Evolutionary conservation across 2,329 filamentous ascomycete species (phyloP), one percentile per base, ranked within the genome.

Genomic region (Sclerotinia trifoliorum): DNA sequence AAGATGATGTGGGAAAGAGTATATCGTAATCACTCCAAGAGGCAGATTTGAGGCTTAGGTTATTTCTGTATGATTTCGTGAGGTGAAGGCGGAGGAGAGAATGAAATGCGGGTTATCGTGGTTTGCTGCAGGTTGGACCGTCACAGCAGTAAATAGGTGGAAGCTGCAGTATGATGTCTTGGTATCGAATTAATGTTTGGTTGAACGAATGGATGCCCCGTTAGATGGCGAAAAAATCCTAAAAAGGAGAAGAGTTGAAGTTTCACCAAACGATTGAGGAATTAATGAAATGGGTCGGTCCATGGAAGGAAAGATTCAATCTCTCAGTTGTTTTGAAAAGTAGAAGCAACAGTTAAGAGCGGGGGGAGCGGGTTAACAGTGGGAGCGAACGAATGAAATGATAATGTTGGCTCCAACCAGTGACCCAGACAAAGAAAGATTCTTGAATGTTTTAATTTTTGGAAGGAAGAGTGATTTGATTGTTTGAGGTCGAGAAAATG

Each of bases 91-190:
- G 54, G 44, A 35, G 48, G 49, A 54, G 52, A 65, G 48, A 57
- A 57, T 39, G 39, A 65, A 51, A 56, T 66, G 64, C 54, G 42
- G 54, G 64, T 66, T 66, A 60, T 66, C 64, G 64, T 66, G 64
- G 29, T 48, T 66, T 49, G 52, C 64, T 60, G 64, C 64, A 51
- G 42, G 64, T 57, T 66, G 26, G 44, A 64, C 32, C 26, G 32
- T 51, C 52, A 66, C 54, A 11, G 26, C 64, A 66, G 52, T 13
- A 66, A 56, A 66, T 46, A 49, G 64, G 48, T 42, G 29, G n/a
- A 66, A 60, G 42, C 39, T 58, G 64, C 54, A 66, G 52, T 49
- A 66, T 26, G n/a, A 48, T 60, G 64, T 66, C 64, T 66, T 56
- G 54, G 54, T 58, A 48, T 32, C n/a, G 54, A 66, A 35, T 39